These are phyloP conservation scores for Kwoniella shivajii DNA, from an alignment of 1,284 basidiomycete species.

Conservation along the genomic window DNA sequence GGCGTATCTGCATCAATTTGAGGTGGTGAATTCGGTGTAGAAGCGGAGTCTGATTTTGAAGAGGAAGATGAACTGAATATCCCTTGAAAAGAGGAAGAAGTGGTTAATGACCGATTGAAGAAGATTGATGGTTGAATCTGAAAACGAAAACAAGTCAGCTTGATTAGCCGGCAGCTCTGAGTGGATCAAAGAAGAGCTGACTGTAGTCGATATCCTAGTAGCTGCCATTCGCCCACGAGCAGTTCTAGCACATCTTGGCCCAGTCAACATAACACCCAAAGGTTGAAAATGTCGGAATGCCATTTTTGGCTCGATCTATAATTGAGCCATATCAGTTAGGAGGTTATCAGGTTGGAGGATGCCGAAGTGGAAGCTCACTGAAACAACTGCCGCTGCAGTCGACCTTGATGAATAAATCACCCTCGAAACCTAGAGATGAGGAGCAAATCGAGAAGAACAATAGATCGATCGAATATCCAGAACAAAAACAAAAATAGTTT, in stretches of 20 bases:
- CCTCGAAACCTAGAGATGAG: too few species aligned
- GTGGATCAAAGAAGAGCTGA: background rate
- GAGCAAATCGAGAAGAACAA: background rate
- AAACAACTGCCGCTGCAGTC: too few species aligned
- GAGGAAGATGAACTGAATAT: conserved; percentile 20
- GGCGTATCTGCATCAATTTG: conserved; percentile 20
- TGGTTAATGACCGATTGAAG: background rate
- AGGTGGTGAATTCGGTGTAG: background rate
- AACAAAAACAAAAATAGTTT: background rate
- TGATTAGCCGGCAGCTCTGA: background rate
- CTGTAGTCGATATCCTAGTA: background rate
- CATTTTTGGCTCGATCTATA: background rate
- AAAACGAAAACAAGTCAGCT: background rate
- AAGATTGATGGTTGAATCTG: too few species aligned
- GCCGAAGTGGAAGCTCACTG: too few species aligned
- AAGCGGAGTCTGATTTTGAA: conserved; percentile 3
- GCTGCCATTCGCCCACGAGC: background rate
- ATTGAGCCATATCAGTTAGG: too few species aligned
- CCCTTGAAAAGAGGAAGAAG: conserved; percentile 1
- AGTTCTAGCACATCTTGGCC: background rate
- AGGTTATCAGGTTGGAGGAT: too few species aligned
- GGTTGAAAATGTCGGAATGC: background rate
- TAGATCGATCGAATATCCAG: background rate
- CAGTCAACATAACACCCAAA: background rate
- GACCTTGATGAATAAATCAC: too few species aligned